Base-by-base conservation (phyloP, 2,329 filamentous ascomycete species). In the Xylariaceae sp. region DNA sequence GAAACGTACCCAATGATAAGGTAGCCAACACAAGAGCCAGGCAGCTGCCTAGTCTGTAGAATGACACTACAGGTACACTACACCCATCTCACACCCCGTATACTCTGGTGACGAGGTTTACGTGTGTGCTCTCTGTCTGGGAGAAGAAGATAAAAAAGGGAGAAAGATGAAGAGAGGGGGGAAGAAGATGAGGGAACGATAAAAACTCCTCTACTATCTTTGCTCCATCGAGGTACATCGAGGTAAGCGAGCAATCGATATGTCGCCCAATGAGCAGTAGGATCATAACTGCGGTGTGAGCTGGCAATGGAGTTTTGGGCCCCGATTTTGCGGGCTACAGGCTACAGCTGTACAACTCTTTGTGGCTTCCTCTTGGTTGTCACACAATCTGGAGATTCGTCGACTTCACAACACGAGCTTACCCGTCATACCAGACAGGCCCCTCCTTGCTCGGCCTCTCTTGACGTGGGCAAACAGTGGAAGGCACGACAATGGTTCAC, bases 251-350 rank as follows among this genome's bases (percentile, higher is more conserved):
- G 23, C 37, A 31, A 35, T 32, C 41, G 39, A 29, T 36, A 41
- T 31, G 39, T 38, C 40, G 32, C 41, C 39, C 37, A 13, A 9
- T 8, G 26, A 28, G 8, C 26, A 28, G 13, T 28, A 13, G 36
- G 39, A 41, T 21, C 44, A 44, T 44, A 47, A 31, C 44, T 47
- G 39, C 42, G 38, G 41, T 43, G 35, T 36, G 41, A 39, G 38
- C 21, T 41, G 41, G 41, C 40, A 33, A 40, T 46, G 44, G 41
- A 37, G 32, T 29, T 41, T 39, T 46, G 36, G 12, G 21, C 16
- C 24, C 19, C 6, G 23, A 17, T 28, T 16, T 13, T 13, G 15
- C 14, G 14, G 11, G 21, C 11, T 7, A 7, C 7, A 24, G 21
- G 21, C 21, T 24, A 24, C 21, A 24, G 21, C 21, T 24, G 21